Base-by-base conservation (phyloP, 1,284 basidiomycete species). In the Malassezia nana region DNA sequence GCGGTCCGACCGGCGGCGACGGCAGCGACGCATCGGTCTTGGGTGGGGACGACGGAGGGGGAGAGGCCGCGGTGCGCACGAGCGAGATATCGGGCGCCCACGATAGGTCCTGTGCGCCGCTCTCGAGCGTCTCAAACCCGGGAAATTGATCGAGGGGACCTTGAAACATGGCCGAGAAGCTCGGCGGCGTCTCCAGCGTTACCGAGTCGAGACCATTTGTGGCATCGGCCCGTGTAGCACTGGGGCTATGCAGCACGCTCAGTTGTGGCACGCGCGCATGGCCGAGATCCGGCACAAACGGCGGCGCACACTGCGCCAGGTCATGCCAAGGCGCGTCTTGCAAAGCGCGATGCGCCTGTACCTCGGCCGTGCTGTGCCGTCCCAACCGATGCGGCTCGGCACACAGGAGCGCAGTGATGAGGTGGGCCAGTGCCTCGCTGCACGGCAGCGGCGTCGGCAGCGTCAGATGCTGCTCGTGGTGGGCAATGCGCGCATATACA, bases 61-160 rank as follows among this genome's bases (percentile, higher is more conserved):
- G 45, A 13, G 29, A 32, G n/a, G n/a, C n/a, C 29, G 15, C 29
- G 7, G n/a, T 12, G 16, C 26, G 30, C 15, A n/a, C 26, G 12
- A 45, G 12, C 26, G 6, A 32, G 16, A n/a, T 7, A 25, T 45
- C 43, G 16, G 29, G 20, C 6, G n/a, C 29, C 43, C 43, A 45
- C n/a, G 43, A 45, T 16, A 24, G 20, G 25, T 47, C 41, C 20
- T n/a, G 13, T 3, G 18, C 10, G 20, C 28, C 22, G 58, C 24
- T 52, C 49, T 41, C 56, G 33, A 32, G 52, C 10, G 66, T 64
- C 41, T 72, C 67, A 39, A 65, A 69, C 1, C 57, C 63, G 0
- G 69, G 69, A 50, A 72, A 72, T 32, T 69, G 62, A 45, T 67
- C 59, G 6, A 64, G 50, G 20, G 66, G 45, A 24, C 68, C 68